Base-by-base conservation (phyloP, 768 basidiomycete genomes). In the Lentinula raphanica region DNA sequence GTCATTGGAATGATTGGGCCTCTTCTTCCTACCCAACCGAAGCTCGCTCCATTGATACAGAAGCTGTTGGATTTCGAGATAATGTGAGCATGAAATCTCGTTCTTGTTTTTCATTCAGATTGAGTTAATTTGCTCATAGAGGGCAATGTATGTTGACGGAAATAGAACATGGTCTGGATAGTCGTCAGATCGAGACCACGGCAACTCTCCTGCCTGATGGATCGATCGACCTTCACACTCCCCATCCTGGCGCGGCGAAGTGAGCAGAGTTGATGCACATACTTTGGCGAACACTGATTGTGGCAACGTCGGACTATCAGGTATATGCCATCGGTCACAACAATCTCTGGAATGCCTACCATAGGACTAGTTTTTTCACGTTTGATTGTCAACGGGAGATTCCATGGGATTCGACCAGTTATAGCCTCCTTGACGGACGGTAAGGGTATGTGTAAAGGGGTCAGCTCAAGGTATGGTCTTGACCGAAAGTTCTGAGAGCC, bases 111-210 rank as follows among this genome's bases (percentile, higher is more conserved):
- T n/a, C n/a, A n/a, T n/a, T n/a, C n/a, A n/a, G n/a, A n/a, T n/a
- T n/a, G n/a, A n/a, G n/a, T n/a, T n/a, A n/a, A n/a, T n/a, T n/a
- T n/a, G n/a, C n/a, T n/a, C 36, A 28, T 51, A 72, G 70, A 5
- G 71, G 66, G 2, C 68, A 67, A 28, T 71, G 61, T 42, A 62
- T 60, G 39, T 56, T 72, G 31, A 77, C 76, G 5, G 76, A 77
- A 58, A 59, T 73, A 11, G 74, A 68, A 2, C 76, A 76, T 45
- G 76, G 75, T 19, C 62, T 76, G 7, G 75, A 77, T 49, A 70
- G 68, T 13, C 54, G 64, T 9, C 69, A 74, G 60, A 54, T 75
- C n/a, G 74, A 76, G 59, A 76, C 76, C 0, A 73, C 69, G 1
- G 74, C 74, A 8, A 74, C 70, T 2, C 62, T 67, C 25, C 62